Conservation (phyloP, 139 green algal species). For the Desmodesmus armatus region DNA sequence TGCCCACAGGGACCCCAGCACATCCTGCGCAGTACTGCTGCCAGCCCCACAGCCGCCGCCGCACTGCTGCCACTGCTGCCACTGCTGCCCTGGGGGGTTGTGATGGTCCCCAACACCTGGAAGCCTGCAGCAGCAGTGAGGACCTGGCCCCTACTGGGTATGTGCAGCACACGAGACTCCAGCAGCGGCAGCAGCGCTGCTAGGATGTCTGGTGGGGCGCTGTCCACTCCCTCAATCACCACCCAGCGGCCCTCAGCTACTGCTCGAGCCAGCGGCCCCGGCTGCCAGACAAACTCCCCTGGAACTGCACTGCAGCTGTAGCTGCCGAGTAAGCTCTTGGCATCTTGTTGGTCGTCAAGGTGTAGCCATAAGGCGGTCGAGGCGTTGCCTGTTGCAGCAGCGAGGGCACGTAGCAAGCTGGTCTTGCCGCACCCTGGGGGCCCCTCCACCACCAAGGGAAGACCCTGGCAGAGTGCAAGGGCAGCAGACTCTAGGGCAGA, state of each 20-base stretch:
- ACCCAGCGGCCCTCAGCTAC: conserved; percentile 92
- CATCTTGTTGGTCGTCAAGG: conserved; percentile 97
- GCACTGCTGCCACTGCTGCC: neutral
- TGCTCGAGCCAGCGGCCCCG: conserved; percentile 85
- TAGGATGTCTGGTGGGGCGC: conserved; percentile 92
- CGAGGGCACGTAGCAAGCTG: conserved; percentile 82
- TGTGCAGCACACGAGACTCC: conserved; percentile 78
- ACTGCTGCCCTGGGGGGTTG: conserved; percentile 50
- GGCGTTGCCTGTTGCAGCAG: conserved; percentile 78
- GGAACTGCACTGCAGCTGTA: conserved; percentile 93
- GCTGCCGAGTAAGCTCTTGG: conserved; percentile 93
- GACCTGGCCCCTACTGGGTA: conserved; percentile 75
- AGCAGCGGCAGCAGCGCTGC: conserved; percentile 89
- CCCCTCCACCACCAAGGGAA: conserved; percentile 91
- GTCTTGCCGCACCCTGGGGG: conserved; percentile 93
- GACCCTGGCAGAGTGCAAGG: conserved; percentile 80
- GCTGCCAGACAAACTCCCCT: conserved; percentile 97
- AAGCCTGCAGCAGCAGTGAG: conserved; percentile 81
- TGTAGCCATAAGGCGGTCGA: conserved; percentile 68
- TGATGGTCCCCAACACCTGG: conserved; percentile 88
- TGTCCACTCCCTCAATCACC: conserved; percentile 95
- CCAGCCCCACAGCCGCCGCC: conserved; percentile 1
- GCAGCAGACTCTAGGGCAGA: conserved; percentile 74
- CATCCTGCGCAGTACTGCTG: conserved; percentile 62
- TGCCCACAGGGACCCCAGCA: conserved; percentile 82